These are phyloP conservation scores for Microcyclospora pomicola DNA, from an alignment of 2,329 filamentous ascomycete species.

Conservation along the genomic window DNA sequence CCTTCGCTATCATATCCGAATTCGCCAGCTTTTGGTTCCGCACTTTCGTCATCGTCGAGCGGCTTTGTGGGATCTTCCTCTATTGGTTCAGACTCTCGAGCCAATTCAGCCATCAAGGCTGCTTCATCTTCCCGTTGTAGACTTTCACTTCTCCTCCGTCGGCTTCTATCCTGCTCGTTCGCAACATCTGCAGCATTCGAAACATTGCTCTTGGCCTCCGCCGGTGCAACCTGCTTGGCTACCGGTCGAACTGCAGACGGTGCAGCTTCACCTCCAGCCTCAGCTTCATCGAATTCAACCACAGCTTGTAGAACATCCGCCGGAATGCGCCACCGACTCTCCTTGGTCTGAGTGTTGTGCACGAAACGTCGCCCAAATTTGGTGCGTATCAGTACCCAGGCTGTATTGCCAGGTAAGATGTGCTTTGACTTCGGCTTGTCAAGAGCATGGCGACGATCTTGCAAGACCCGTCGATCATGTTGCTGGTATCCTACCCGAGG, in stretches of 20 bases:
- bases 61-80: conserved; percentile 54
- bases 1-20: conserved; percentile 49
- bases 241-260: conserved; percentile 20
- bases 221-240: conserved; percentile 15
- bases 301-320: conserved; percentile 68
- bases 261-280: conserved; percentile 51
- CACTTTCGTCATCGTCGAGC: conserved; percentile 26
- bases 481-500: conserved; percentile 4
- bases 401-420: conserved; percentile 63
- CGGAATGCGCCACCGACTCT: conserved; percentile 92
- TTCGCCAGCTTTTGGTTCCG: conserved; percentile 17
- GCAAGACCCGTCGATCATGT: conserved; percentile 6
- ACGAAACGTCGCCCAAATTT: conserved; percentile 82
- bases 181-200: too few species aligned
- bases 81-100: conserved; percentile 18
- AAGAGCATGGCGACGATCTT: conserved; percentile 25
- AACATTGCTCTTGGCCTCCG: conserved; percentile 7
- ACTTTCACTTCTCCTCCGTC: conserved; percentile 17
- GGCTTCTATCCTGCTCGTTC: conserved; percentile 7
- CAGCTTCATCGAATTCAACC: conserved; percentile 52
- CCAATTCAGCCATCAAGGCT: conserved; percentile 21
- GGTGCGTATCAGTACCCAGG: conserved; percentile 88
- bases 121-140: conserved; percentile 23
- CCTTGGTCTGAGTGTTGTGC: conserved; percentile 71
- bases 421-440: conserved; percentile 74